These are phyloP conservation scores for Clonostachys solani DNA, from an alignment of 2,329 filamentous ascomycete genomes.

Conservation along the genomic window DNA sequence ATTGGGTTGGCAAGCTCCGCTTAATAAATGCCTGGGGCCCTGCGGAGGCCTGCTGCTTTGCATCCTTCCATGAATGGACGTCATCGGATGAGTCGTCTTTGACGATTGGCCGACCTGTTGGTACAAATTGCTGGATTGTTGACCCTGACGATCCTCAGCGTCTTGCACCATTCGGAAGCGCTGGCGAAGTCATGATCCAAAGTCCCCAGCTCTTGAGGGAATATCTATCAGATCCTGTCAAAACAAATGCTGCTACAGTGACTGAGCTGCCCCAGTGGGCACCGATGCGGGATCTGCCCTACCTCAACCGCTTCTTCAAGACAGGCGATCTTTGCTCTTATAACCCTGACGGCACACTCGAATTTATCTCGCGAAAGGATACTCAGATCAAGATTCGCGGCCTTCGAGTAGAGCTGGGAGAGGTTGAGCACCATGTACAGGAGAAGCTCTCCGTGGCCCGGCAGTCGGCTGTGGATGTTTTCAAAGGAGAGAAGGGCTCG, in stretches of 20 bases:
- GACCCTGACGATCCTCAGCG: slow-evolving; percentile 6
- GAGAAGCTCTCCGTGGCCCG: neutral
- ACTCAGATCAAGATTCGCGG: slow-evolving; percentile 50
- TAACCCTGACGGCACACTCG: neutral
- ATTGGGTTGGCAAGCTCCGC: slow-evolving; percentile 8
- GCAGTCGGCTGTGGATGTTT: slow-evolving; percentile 4
- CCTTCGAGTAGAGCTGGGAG: slow-evolving; percentile 38
- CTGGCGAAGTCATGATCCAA: slow-evolving; percentile 12
- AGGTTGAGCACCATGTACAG: slow-evolving; percentile 1
- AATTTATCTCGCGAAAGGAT: slow-evolving; percentile 38
- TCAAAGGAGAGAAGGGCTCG: neutral
- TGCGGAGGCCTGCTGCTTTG: slow-evolving; percentile 8
- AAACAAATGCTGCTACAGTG: slow-evolving; percentile 19
- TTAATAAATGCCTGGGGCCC: slow-evolving; percentile 11
- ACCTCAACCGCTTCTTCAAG: slow-evolving; percentile 11
- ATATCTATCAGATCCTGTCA: slow-evolving; percentile 33
- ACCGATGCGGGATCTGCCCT: slow-evolving; percentile 12
- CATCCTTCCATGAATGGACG: neutral
- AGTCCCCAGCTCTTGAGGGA: slow-evolving; percentile 34
- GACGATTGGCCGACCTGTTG: slow-evolving; percentile 5
- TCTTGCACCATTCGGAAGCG: slow-evolving; percentile 9
- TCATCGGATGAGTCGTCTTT: neutral
- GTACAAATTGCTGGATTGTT: slow-evolving; percentile 11
- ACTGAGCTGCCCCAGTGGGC: slow-evolving; percentile 8
- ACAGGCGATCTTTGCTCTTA: neutral